phyloP scores from a whole-genome alignment of 139 green algal genomes.

The Micractinium conductrix region DNA sequence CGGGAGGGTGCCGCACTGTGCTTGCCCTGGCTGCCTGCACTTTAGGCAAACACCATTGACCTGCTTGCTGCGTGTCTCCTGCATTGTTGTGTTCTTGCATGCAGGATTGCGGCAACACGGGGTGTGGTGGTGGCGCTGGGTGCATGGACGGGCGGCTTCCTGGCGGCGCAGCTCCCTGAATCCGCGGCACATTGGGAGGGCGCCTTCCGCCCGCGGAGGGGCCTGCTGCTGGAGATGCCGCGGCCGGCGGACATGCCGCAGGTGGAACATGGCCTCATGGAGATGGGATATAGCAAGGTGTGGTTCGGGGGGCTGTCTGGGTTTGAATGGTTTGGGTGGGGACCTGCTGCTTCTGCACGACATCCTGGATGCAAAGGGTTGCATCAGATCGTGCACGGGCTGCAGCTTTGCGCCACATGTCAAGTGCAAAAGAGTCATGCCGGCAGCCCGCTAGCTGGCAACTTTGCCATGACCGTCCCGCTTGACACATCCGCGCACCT shows the following conservation, averaged over 20 bases:
- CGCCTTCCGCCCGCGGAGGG: conserved; percentile 62
- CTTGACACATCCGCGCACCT: neutral
- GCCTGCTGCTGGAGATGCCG: conserved; percentile 71
- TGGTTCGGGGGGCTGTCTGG: too few relatives aligned
- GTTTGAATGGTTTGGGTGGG: too few relatives aligned
- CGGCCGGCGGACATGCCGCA: conserved; percentile 55
- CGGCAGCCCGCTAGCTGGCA: too few relatives aligned
- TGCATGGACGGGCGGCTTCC: conserved; percentile 64
- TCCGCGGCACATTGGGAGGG: conserved; percentile 50
- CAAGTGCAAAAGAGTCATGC: too few relatives aligned
- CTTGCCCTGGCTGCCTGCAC: neutral
- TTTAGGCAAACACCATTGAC: neutral
- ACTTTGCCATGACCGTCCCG: too few relatives aligned
- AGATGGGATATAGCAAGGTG: conserved; percentile 43
- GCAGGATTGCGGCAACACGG: neutral
- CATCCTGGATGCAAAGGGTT: too few relatives aligned
- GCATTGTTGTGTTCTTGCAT: neutral
- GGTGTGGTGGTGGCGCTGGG: conserved; percentile 72
- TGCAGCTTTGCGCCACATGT: too few relatives aligned
- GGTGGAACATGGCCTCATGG: conserved; percentile 73
- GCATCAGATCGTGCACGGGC: too few relatives aligned
- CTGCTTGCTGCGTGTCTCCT: neutral
- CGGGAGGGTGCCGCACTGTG: neutral
- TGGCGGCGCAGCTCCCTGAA: conserved; percentile 26
- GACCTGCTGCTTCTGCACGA: too few relatives aligned